These are phyloP conservation scores for Cordyceps farinosa DNA, from an alignment of 2,329 filamentous ascomycete genomes.

Conservation along the genomic window DNA sequence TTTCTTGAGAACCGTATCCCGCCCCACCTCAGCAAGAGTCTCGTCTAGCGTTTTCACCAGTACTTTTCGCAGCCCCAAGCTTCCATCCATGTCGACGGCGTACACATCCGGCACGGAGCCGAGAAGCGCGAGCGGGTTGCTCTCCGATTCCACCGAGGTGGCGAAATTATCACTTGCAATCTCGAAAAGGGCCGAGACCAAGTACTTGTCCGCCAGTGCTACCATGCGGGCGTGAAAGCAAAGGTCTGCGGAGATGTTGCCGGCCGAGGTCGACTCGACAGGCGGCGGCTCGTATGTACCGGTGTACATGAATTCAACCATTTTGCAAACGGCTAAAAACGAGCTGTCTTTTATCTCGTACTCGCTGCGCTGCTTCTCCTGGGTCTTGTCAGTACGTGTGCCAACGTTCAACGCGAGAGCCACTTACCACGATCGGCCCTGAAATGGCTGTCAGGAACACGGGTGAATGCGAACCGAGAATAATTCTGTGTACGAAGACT, in stretches of 20 bases:
- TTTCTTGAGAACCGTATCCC: neutral
- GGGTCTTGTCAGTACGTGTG: neutral
- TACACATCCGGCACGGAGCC: neutral
- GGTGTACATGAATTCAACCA: neutral
- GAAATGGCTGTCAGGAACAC: neutral
- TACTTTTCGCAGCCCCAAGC: neutral
- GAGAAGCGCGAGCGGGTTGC: neutral
- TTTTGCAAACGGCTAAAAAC: accelerated
- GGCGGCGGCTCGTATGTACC: neutral
- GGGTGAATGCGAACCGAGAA: neutral
- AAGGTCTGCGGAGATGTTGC: neutral
- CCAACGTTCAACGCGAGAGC: neutral
- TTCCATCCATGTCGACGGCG: neutral
- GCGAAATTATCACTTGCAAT: neutral
- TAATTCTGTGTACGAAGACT: neutral
- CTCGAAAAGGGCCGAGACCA: neutral
- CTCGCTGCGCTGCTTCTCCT: accelerated
- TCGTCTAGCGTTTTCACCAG: neutral
- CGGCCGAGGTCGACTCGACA: no score
- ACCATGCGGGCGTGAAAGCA: neutral
- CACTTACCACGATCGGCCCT: neutral
- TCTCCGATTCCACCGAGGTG: neutral
- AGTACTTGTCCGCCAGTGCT: neutral
- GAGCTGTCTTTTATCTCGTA: neutral
- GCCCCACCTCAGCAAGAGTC: neutral